phyloP scores from a whole-genome alignment of 1,139 yeast species.

The Lodderomyces pseudojiufengensis region DNA sequence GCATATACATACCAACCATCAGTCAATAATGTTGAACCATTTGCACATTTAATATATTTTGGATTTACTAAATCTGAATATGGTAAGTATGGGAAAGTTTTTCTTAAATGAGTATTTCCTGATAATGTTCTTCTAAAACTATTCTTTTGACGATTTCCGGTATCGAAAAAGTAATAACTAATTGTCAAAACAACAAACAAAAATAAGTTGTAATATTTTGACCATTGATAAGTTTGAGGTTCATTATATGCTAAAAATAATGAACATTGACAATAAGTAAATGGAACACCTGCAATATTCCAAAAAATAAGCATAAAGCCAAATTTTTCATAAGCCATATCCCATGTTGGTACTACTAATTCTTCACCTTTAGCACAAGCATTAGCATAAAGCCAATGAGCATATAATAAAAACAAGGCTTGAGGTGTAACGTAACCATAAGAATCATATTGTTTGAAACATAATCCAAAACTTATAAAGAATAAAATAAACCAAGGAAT shows the following conservation, averaged over 20 bases:
- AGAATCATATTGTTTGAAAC: slow-evolving; percentile 71
- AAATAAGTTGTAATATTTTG: slow-evolving; percentile 52
- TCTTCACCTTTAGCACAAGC: slow-evolving; percentile 99
- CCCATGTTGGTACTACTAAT: slow-evolving; percentile 96
- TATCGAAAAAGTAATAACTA: slow-evolving; percentile 91
- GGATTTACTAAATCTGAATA: slow-evolving; percentile 80
- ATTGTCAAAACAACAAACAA: slow-evolving; percentile 54
- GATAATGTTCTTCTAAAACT: slow-evolving; percentile 83
- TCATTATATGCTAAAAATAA: slow-evolving; percentile 76
- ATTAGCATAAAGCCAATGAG: slow-evolving; percentile 93
- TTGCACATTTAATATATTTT: slow-evolving; percentile 73
- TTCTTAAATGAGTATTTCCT: slow-evolving; percentile 72
- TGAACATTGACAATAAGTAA: slow-evolving; percentile 93
- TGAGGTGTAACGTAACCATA: slow-evolving; percentile 82
- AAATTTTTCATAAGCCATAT: slow-evolving; percentile 97
- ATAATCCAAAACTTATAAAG: slow-evolving; percentile 71
- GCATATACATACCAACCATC: slow-evolving; percentile 96
- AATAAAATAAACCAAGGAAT: slow-evolving; percentile 93
- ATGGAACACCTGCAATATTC: slow-evolving; percentile 99
- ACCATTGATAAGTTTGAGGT: slow-evolving; percentile 78
- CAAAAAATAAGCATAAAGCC: slow-evolving; percentile 98
- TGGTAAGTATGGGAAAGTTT: slow-evolving; percentile 91
- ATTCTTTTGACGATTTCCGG: slow-evolving; percentile 93
- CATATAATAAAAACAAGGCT: slow-evolving; percentile 67
- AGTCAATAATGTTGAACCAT: slow-evolving; percentile 78